A percentile compares a stretch with the other conserved stretches of the same genome.
These are phyloP conservation scores for Saccharomyces uvarum DNA, from an alignment of 1,139 yeast genomes.

Conservation along the genomic window DNA sequence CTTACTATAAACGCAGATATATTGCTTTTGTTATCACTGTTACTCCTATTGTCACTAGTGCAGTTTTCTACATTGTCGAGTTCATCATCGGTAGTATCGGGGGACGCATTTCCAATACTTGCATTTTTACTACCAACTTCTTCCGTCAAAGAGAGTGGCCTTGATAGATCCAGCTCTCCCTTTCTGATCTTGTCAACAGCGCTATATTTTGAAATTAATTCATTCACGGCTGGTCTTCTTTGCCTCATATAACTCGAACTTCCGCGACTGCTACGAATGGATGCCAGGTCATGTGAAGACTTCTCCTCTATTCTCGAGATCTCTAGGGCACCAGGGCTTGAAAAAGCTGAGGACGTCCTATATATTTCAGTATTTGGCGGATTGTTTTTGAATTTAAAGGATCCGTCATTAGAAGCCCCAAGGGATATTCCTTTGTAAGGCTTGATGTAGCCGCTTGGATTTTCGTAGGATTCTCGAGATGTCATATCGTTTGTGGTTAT, in stretches of 20 bases:
- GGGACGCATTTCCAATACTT: slow-evolving; percentile 5
- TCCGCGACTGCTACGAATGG: background rate
- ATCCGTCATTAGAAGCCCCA: background rate
- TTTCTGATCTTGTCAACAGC: slow-evolving; percentile 32
- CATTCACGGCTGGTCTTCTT: slow-evolving; percentile 42
- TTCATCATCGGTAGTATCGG: background rate
- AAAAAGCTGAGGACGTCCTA: slow-evolving; percentile 4
- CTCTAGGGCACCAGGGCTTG: slow-evolving; percentile 6
- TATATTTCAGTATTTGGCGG: slow-evolving; percentile 1
- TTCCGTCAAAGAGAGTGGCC: slow-evolving; percentile 25
- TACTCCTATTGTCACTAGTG: background rate
- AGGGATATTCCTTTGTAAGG: background rate
- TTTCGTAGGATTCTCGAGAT: background rate
- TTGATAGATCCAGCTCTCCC: slow-evolving; percentile 25
- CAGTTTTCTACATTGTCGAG: slow-evolving; percentile 1
- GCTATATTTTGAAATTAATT: slow-evolving; percentile 53
- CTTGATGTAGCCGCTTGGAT: background rate
- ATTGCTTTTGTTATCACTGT: background rate
- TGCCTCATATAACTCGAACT: slow-evolving; percentile 5
- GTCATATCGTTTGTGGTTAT: background rate
- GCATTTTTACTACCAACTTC: slow-evolving; percentile 24
- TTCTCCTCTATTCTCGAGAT: background rate
- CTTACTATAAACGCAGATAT: slow-evolving; percentile 10
- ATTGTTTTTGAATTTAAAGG: background rate
- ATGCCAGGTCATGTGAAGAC: background rate